Percentiles rank a stretch among this genome's conserved stretches.
phyloP scores from a whole-genome alignment of 257 asterid species.

The Handroanthus guayacan region DNA sequence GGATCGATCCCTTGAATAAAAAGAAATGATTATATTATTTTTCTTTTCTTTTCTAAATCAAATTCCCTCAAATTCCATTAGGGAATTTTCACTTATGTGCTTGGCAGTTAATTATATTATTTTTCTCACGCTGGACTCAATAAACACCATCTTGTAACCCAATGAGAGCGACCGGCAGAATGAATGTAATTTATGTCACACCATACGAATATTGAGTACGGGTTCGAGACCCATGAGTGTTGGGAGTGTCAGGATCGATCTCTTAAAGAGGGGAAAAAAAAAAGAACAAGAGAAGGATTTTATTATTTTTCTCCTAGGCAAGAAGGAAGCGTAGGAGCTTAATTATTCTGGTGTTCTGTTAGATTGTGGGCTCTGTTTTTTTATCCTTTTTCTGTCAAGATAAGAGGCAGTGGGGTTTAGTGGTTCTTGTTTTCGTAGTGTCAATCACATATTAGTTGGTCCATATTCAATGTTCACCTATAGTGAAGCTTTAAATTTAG shows the following conservation, averaged over 20 bases:
- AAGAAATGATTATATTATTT: constrained; percentile 40
- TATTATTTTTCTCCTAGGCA: too few species aligned
- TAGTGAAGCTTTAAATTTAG: not conserved
- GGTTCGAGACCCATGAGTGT: too few species aligned
- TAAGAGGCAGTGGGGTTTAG: not conserved
- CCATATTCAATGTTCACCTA: not conserved
- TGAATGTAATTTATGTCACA: too few species aligned
- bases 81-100: constrained; percentile 46
- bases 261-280: too few species aligned
- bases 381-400: not conserved
- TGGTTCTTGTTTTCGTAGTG: not conserved
- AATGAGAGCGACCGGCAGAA: too few species aligned
- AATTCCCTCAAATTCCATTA: constrained; percentile 47
- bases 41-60: constrained; percentile 22
- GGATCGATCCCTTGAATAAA: too few species aligned
- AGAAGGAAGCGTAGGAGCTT: too few species aligned
- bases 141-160: too few species aligned
- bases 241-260: too few species aligned
- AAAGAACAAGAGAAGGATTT: too few species aligned
- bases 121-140: too few species aligned
- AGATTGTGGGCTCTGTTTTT: not conserved
- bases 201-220: too few species aligned
- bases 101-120: constrained; percentile 37
- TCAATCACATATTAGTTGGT: constrained; percentile 1
- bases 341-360: not conserved